These are phyloP conservation scores for Lactifluus subvellereus DNA, from an alignment of 768 basidiomycete genomes.

Conservation along the genomic window DNA sequence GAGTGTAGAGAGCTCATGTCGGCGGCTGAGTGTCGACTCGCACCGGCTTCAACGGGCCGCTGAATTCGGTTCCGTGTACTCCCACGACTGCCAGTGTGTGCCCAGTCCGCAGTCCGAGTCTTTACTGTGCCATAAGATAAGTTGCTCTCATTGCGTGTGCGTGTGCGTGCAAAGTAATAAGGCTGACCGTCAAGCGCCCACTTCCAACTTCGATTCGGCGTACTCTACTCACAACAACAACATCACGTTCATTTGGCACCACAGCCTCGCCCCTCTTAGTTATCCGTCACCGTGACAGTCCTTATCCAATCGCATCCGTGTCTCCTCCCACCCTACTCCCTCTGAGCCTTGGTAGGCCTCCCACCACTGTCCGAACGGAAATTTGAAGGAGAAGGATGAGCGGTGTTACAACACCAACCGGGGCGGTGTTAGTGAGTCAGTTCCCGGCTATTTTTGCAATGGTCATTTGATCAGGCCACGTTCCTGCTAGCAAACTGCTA, in stretches of 20 bases:
- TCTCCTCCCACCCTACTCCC: background rate
- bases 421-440: background rate
- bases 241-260: background rate
- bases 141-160: no score
- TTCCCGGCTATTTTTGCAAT: background rate
- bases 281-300: no score
- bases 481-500: background rate
- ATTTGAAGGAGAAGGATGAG: constrained; percentile 7
- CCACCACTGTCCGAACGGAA: background rate
- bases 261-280: constrained; percentile 3
- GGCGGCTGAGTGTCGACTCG: background rate
- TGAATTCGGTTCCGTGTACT: no score
- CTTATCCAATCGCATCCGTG: background rate
- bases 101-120: no score
- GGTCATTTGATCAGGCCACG: constrained; percentile 19
- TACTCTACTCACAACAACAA: background rate
- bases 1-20: constrained; percentile 17
- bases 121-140: no score
- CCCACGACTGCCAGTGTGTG: no score
- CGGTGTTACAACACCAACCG: background rate
- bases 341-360: background rate
- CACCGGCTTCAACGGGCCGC: background rate
- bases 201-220: background rate
- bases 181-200: constrained; percentile 4
- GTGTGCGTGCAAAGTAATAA: background rate